Conservation (phyloP, 441 rosid genomes). For the Populus tomentosa region DNA sequence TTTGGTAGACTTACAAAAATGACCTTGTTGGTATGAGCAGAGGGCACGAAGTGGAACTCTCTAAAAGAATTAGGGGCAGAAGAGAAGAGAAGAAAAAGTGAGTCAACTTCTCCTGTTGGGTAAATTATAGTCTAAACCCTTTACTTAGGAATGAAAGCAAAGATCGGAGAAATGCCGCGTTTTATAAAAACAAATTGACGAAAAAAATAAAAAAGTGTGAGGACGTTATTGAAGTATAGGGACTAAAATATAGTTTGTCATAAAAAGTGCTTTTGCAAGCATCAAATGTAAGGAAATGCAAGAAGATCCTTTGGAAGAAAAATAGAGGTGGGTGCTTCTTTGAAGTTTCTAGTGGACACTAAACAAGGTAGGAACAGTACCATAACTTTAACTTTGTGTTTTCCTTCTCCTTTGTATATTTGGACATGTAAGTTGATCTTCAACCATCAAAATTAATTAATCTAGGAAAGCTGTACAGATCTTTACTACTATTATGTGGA, state of each 20-base stretch:
- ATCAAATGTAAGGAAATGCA: not conserved
- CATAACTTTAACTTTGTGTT: not conserved
- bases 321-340: not conserved
- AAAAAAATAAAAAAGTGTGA: too few species aligned
- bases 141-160: too few species aligned
- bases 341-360: not conserved
- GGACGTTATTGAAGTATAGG: too few species aligned
- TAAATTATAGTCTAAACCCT: not conserved
- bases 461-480: too few species aligned
- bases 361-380: not conserved
- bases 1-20: not conserved
- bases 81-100: not conserved
- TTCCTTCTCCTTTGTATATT: not conserved
- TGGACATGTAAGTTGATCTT: not conserved
- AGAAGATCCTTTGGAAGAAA: not conserved
- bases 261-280: not conserved
- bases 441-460: not conserved
- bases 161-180: too few species aligned
- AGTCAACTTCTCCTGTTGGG: not conserved
- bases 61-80: not conserved
- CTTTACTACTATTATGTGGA: too few species aligned
- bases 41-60: not conserved
- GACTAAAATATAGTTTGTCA: too few species aligned
- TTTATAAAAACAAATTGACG: too few species aligned
- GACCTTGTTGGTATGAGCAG: not conserved